phyloP scores from a whole-genome alignment of 768 basidiomycete species.

The Lentinula sp. region DNA sequence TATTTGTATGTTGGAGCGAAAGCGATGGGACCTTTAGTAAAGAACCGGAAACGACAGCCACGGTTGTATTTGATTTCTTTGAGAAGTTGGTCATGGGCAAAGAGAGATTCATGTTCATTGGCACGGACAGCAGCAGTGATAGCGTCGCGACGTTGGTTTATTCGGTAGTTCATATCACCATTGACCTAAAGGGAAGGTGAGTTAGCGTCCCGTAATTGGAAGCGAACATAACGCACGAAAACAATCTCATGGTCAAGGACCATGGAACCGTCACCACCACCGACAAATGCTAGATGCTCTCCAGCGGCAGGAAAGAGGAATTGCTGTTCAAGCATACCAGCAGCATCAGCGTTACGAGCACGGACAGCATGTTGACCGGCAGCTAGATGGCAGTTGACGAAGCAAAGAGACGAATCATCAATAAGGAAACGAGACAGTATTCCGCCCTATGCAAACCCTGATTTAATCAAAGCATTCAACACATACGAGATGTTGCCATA shows the following conservation, averaged over 20 bases:
- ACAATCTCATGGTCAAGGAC: conserved; percentile 94
- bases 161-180: conserved; percentile 97
- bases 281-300: conserved; percentile 65
- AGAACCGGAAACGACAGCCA: conserved; percentile 79
- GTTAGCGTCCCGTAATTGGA: background rate
- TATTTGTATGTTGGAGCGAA: conserved; percentile 97
- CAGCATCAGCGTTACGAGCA: conserved; percentile 81
- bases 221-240: conserved; percentile 47
- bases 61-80: conserved; percentile 88
- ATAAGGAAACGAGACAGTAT: conserved; percentile 87
- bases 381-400: conserved; percentile 97
- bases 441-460: conserved; percentile 54
- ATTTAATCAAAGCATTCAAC: background rate
- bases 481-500: conserved; percentile 69
- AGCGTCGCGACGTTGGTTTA: conserved; percentile 84
- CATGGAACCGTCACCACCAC: conserved; percentile 91
- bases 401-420: conserved; percentile 89
- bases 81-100: conserved; percentile 79
- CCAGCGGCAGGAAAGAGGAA: conserved; percentile 54
- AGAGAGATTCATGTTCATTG: conserved; percentile 56
- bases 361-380: conserved; percentile 83
- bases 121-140: conserved; percentile 68
- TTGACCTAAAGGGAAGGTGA: conserved; percentile 46
- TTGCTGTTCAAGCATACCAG: conserved; percentile 81
- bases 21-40: conserved; percentile 73